phyloP scores from a whole-genome alignment of 352 stramenopile species.

The Globisporangium splendens region DNA sequence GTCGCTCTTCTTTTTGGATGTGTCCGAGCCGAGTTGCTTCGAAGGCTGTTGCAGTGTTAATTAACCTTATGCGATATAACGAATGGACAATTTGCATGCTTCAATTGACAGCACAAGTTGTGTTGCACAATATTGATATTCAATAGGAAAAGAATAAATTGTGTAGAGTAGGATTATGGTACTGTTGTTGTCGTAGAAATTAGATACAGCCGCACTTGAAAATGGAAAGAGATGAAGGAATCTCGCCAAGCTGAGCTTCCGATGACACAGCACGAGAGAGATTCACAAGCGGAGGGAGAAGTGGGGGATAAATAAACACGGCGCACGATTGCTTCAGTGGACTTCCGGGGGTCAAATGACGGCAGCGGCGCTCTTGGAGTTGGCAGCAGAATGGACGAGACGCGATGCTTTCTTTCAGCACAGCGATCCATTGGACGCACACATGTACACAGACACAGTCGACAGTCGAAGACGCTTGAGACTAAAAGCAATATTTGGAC shows the following conservation, averaged over 20 bases:
- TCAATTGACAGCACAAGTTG: too few species aligned
- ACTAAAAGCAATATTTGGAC: constrained; percentile 53
- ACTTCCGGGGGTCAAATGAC: not conserved
- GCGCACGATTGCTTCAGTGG: not conserved
- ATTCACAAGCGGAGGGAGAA: not conserved
- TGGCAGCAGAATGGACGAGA: not conserved
- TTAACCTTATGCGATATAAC: too few species aligned
- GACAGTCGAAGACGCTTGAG: not conserved
- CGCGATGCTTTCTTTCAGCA: constrained; percentile 13
- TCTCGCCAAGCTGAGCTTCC: constrained; percentile 18
- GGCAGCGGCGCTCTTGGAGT: not conserved
- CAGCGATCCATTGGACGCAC: not conserved
- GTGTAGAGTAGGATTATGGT: too few species aligned
- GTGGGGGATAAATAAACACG: constrained; percentile 11
- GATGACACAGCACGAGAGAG: constrained; percentile 20
- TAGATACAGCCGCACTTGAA: not conserved
- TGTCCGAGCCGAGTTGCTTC: too few species aligned
- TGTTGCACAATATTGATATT: too few species aligned
- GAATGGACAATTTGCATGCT: too few species aligned
- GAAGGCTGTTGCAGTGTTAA: too few species aligned
- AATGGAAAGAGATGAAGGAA: not conserved
- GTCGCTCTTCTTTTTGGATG: not conserved
- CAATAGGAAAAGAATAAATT: too few species aligned
- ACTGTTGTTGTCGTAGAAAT: too few species aligned
- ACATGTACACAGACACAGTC: not conserved